Evolutionary conservation across 495 filamentous ascomycete species (phyloP).

Genomic region (Chaetomium fimeti): DNA sequence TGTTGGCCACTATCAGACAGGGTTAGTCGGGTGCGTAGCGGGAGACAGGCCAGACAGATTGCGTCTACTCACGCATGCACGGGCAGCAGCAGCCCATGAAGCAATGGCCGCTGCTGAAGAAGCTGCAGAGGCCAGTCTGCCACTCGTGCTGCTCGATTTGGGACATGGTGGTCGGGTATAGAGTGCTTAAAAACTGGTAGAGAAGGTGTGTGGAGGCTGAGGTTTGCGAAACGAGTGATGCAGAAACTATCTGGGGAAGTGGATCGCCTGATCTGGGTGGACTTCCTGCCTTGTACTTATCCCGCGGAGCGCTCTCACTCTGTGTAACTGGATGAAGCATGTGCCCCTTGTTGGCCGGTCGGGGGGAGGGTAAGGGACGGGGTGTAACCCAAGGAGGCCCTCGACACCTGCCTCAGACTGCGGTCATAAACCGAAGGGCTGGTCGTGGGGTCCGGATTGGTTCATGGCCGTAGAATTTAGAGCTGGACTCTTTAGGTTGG

Average conservation of each 20-base stretch:
- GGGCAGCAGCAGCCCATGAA: conserved; percentile 49
- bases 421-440: conserved; percentile 3
- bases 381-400: neutral
- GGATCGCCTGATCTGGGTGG: neutral
- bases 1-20: conserved; percentile 40
- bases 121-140: conserved; percentile 41
- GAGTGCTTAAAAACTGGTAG: neutral
- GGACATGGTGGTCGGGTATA: neutral
- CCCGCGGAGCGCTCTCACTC: neutral
- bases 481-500: no score
- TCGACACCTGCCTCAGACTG: neutral
- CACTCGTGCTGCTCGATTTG: conserved; percentile 28
- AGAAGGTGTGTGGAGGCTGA: neutral
- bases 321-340: neutral
- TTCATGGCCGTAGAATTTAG: no score
- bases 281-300: neutral
- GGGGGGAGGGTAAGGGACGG: neutral
- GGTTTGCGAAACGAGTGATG: neutral
- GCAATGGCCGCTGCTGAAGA: conserved; percentile 40
- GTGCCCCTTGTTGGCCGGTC: neutral
- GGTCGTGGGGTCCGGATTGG: neutral
- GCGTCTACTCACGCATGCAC: conserved; percentile 44
- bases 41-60: neutral
- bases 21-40: neutral
- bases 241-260: neutral